Evolutionary conservation across 2,329 filamentous ascomycete species (phyloP), one percentile per base, ranked within the genome.

Genomic region (Ophiostoma piceae): DNA sequence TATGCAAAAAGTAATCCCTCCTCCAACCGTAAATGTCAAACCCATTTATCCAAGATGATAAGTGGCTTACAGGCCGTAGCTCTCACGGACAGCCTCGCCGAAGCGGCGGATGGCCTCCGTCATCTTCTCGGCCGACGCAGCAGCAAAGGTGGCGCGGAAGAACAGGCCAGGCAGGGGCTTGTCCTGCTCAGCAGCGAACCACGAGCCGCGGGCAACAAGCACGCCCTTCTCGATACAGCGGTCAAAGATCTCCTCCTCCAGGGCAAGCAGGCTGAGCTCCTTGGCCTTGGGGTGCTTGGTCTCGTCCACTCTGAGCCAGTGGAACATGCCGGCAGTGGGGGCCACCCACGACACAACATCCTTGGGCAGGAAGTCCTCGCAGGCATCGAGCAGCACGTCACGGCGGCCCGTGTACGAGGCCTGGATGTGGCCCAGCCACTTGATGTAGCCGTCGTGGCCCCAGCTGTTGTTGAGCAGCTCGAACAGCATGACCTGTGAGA

Each of bases 241-340:
- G 75, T 91, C 79, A 83, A 97, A 98, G 64, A 99, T 92, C 69
- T 91, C 88, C 75, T 97, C 89, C 79, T 99, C 95, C 60, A 99
- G 84, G 47, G 87, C 87, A 32, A 86, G 78, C 66, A 92, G 81
- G 67, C 79, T 81, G 73, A 84, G 85, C 16, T 76, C 65, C 37
- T 47, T 26, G 19, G 26, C 26, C 19, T 62, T 62, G 32, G 69
- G 69, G 43, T 70, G 69, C 43, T 43, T 60, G n/a, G 67, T 68
- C 26, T 68, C 60, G 29, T 71, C 70, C 8, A 68, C 67, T 26
- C 41, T 35, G 71, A 95, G 80, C 92, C 92, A 95, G 77, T 92
- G 84, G 87, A 99, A 99, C 95, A 99, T 99, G 77, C 94, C 94
- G 0, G 94, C 92, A 70, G 85, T 85, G 0, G 94, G 94, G 0